Base-by-base conservation (phyloP, 2,329 filamentous ascomycete species). In the Scolecobasidium constrictum region DNA sequence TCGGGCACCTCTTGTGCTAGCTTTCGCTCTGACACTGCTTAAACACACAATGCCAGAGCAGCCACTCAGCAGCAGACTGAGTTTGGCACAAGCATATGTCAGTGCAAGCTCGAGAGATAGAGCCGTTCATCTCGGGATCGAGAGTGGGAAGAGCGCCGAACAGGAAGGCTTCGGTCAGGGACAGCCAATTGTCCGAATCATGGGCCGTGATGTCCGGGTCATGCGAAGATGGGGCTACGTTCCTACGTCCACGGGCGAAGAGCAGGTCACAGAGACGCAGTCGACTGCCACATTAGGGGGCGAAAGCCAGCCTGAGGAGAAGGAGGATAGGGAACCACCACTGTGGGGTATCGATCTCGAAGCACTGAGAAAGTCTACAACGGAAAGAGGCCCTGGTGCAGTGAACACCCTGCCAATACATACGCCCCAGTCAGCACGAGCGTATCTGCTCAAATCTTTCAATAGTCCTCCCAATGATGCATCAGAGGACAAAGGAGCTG, bases 41-140 rank as follows among this genome's bases (percentile, higher is more conserved):
- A 80, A 83, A 36, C 79, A 82, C 55, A 93, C 85, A 0, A 90
- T 88, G 81, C 83, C 86, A 0, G 80, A 84, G 50, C 87, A 94
- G 56, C 86, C 86, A 3, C 69, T 81, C 3, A 92, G 84, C n/a
- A 90, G 85, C 56, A 72, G 85, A 37, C 65, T 94, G 16, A 93
- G 86, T 55, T 66, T 94, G 16, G 84, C 81, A 0, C 86, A 94
- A 59, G 86, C 84, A 1, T 79, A 92, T 1, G 83, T 93, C 13
- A 88, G 84, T 56, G 78, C 78, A 20, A 92, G 90, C 55, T 86
- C 83, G 47, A 75, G 79, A 49, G 77, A 75, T 26, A 88, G 88
- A 61, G 86, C 86, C 7, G 71, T 80, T 20, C 82, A 74, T 48
- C 63, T 94, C 21, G 86, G 86, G 0, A 66, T 94, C 16, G 77